Evolutionary conservation across 306 rosid species (phyloP), one percentile per base, ranked within the genome.

Genomic region (Trifolium pratense): DNA sequence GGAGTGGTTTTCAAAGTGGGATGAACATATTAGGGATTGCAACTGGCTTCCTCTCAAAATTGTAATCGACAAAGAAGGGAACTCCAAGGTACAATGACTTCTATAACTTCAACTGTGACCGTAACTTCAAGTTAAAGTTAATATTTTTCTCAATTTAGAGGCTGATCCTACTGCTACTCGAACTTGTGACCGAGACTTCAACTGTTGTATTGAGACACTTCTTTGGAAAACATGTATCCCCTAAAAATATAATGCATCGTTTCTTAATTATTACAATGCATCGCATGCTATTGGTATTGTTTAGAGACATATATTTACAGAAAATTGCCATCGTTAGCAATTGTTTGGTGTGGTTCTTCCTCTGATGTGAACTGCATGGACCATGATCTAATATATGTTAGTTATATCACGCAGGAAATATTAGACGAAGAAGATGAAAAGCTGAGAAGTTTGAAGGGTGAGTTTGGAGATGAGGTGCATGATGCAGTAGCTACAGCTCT

Each of bases 41-140:
- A 80, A 14, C 66, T 93, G 97, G 98, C 83, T 84, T 70, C 98
- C 98, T 25, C 82, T 85, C 32, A 86, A 83, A 84, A 43, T 82
- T 16, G 21, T 86, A 32, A n/a, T 4, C 7, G 84, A 80, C 16
- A 40, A 62, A 53, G 68, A 60, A 31, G 84, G 77, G 67, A 80
- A 52, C 0, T 4, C 73, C 46, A 69, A 80, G 84, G 84, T 80
- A 63, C 45, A 39, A 14, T 42, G 17, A 51, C 58, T 66, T 73
- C 56, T 7, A 59, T 40, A 68, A 58, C 39, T 34, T 34, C 39
- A 34, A 34, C 39, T 34, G 39, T 6, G 39, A 34, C 9, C 2
- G 39, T 34, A 34, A 34, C 9, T 34, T 34, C 39, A 34, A 34
- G 39, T 34, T 20, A 61, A 65, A 48, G 37, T 39, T 5, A 17